Evolutionary conservation across 2,329 filamentous ascomycete species (phyloP), one percentile per base, ranked within the genome.

Genomic region (Emericellopsis cladophorae): DNA sequence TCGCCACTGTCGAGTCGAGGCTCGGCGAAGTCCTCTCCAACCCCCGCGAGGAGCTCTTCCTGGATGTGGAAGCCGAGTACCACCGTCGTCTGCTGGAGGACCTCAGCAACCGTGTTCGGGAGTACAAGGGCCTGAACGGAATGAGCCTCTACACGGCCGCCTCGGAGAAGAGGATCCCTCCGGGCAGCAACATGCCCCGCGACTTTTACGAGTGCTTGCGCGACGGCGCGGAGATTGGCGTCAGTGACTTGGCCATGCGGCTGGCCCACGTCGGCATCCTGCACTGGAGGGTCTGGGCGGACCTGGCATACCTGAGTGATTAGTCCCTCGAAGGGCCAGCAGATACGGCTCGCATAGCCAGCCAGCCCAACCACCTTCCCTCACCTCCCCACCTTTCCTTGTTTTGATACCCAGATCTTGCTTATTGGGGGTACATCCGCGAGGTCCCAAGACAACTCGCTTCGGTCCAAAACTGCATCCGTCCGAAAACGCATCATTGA

Each of bases 221-320:
- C 9, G 66, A 69, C 41, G 57, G 59, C 8, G 65, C 70, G 35
- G 71, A 74, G 39, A 66, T 64, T 35, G 67, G 70, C 29, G 53
- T 84, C 31, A 68, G 72, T 35, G 80, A 87, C 44, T 76, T 95
- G 57, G 78, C 85, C 1, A 81, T 79, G 36, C 78, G 85, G 36
- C 70, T 95, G 39, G 81, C 86, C 6, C 90, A 95, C 54, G 76
- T 95, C 36, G 79, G 84, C 12, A 71, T 92, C 6, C 64, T 96
- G 21, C 88, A 95, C 60, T 95, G 89, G 88, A 75, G 85, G 38
- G 82, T 95, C 4, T 96, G 89, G 87, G 74, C 76, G 2, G 75
- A 76, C 2, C 66, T 94, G 40, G 77, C 83, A 11, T 95, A 95
- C 55, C 8, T 35, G 4, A 21, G 8, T 5, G 32, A 35, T 8